Evolutionary conservation across 768 basidiomycete species (phyloP).

Genomic region (Panaeolus papilionaceus): DNA sequence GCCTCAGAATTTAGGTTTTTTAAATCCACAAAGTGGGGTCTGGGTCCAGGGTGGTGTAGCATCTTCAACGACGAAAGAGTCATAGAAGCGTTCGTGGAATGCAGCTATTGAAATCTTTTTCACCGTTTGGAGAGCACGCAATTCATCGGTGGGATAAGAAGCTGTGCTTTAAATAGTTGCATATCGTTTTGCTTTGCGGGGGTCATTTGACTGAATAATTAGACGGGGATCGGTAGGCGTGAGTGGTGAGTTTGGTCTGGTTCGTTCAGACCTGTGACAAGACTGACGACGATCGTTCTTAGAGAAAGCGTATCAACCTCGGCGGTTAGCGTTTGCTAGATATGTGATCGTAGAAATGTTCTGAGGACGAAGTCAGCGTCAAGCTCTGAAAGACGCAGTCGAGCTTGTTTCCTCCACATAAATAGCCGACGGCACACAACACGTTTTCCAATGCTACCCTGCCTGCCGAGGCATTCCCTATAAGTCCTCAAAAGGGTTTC

Average conservation of each 20-base stretch:
- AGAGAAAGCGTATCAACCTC: conserved; percentile 14
- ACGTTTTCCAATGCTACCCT: neutral
- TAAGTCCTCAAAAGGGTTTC: neutral
- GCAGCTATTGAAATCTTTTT: neutral
- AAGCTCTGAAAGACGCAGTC: neutral
- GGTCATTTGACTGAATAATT: neutral
- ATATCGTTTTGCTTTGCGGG: neutral
- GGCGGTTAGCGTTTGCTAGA: neutral
- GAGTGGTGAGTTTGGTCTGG: conserved; percentile 4
- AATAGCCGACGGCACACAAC: conserved; percentile 3
- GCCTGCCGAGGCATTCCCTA: neutral
- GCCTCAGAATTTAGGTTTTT: too few relatives aligned
- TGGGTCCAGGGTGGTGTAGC: too few relatives aligned
- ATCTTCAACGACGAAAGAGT: neutral
- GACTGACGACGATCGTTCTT: neutral
- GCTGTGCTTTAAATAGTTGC: conserved; percentile 1
- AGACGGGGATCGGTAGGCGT: neutral
- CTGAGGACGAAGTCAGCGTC: neutral
- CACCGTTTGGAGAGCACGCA: neutral
- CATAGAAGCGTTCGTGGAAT: neutral
- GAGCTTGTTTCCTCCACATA: conserved; percentile 1
- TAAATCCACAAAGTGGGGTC: too few relatives aligned
- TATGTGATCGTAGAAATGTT: neutral
- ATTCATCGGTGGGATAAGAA: conserved; percentile 12
- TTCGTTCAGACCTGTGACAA: neutral